Percentiles rank a stretch among this genome's conserved stretches.
These are phyloP conservation scores for Basipetospora chlamydospora DNA, from an alignment of 2,329 filamentous ascomycete species.

Conservation along the genomic window DNA sequence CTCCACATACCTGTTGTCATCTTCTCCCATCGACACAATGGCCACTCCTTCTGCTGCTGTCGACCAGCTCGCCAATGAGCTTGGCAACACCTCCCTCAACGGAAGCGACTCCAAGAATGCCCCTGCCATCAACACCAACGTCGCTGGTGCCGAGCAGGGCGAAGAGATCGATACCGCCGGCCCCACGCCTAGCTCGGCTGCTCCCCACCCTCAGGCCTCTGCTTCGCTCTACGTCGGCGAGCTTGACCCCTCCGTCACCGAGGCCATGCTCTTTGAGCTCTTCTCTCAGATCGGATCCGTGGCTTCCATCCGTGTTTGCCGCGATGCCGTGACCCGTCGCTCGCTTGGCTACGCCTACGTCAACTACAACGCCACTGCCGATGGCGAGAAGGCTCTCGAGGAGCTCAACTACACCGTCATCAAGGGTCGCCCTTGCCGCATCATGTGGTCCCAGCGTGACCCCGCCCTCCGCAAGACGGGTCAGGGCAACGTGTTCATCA, in stretches of 20 bases:
- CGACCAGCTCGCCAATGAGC: constrained; percentile 70
- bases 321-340: constrained; percentile 94
- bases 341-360: constrained; percentile 99
- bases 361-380: constrained; percentile 96
- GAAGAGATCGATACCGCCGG: constrained; percentile 50
- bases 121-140: constrained; percentile 62
- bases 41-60: constrained; percentile 37
- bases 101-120: constrained; percentile 51
- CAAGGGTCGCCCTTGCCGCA: constrained; percentile 96
- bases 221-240: constrained; percentile 98
- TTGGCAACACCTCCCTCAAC: constrained; percentile 56
- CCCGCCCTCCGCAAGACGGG: constrained; percentile 98
- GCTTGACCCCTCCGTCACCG: constrained; percentile 92
- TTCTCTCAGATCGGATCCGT: constrained; percentile 99
- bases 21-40: constrained; percentile 1
- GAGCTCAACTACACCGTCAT: constrained; percentile 99
- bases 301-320: constrained; percentile 98
- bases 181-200: constrained; percentile 59
- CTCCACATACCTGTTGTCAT: no score
- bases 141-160: constrained; percentile 29
- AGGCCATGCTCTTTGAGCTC: constrained; percentile 99
- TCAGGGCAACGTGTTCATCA: constrained; percentile 99
- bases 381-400: constrained; percentile 96
- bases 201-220: constrained; percentile 73
- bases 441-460: constrained; percentile 99